Conservation (phyloP, 108 stramenopile genomes). For the Cyclotella sp. region DNA sequence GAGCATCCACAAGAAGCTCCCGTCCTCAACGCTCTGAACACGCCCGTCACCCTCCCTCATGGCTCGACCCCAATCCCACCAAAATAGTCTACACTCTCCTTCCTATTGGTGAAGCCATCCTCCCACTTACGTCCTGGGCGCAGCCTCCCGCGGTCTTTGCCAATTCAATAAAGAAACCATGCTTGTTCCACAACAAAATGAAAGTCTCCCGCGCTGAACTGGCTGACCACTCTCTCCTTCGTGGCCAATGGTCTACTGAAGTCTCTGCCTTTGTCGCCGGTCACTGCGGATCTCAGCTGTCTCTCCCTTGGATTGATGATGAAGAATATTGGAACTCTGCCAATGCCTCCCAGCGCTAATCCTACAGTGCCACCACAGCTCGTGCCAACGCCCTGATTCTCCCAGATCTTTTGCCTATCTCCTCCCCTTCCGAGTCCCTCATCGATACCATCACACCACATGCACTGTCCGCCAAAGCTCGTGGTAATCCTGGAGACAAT, state of each 20-base stretch:
- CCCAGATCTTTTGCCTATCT: too few species aligned
- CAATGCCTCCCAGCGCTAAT: neutral
- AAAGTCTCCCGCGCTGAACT: neutral
- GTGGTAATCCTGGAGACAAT: neutral
- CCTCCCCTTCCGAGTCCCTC: neutral
- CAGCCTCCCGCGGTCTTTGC: neutral
- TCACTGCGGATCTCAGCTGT: neutral
- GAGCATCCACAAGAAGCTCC: too few species aligned
- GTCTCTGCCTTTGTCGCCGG: neutral
- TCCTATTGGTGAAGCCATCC: neutral
- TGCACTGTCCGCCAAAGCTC: neutral
- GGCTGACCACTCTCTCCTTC: neutral
- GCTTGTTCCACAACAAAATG: neutral
- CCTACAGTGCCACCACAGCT: neutral
- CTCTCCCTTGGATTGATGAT: neutral
- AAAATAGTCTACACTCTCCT: too few species aligned
- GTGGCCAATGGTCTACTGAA: neutral
- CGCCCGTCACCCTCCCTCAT: neutral
- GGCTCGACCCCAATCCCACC: neutral
- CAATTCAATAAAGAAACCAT: neutral
- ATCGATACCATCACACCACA: neutral
- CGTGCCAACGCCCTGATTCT: too few species aligned
- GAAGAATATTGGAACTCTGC: neutral
- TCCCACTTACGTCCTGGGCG: too few species aligned
- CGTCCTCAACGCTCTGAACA: slow-evolving; percentile 11